A percentile compares a stretch with the other conserved stretches of the same genome.
phyloP scores from a whole-genome alignment of 2,329 filamentous ascomycete species.

The Alternaria longipes region DNA sequence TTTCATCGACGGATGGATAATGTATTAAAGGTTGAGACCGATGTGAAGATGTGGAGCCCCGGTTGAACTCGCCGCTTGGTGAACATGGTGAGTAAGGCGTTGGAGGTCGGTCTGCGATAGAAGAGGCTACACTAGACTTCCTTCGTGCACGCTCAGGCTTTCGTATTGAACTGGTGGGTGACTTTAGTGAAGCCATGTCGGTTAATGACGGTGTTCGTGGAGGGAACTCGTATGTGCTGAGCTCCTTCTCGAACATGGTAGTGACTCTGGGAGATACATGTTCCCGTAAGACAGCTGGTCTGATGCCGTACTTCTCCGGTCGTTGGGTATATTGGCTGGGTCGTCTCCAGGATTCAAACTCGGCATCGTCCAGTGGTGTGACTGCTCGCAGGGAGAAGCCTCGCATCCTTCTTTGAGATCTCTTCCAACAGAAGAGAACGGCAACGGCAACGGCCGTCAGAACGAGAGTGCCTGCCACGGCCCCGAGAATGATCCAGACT shows the following conservation, averaged over 20 bases:
- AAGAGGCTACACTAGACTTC: constrained; percentile 48
- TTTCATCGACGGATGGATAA: constrained; percentile 51
- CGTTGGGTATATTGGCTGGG: constrained; percentile 50
- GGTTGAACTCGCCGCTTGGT: constrained; percentile 38
- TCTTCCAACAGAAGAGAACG: constrained; percentile 45
- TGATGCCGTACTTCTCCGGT: constrained; percentile 48
- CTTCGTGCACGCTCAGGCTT: constrained; percentile 46
- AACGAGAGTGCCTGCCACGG: constrained; percentile 46
- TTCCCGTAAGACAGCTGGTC: constrained; percentile 39
- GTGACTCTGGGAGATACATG: constrained; percentile 38
- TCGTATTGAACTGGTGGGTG: constrained; percentile 41
- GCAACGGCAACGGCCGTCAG: constrained; percentile 38
- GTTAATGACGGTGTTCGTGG: constrained; percentile 42
- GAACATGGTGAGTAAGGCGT: constrained; percentile 52
- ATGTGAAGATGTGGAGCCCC: constrained; percentile 39
- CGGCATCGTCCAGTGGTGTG: constrained; percentile 52
- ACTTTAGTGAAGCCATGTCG: constrained; percentile 29
- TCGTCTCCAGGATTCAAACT: constrained; percentile 53
- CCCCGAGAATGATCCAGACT: constrained; percentile 51
- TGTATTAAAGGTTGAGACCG: constrained; percentile 46
- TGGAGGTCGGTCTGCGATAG: constrained; percentile 49
- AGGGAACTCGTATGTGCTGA: constrained; percentile 37
- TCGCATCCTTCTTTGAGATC: constrained; percentile 45
- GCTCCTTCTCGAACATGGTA: constrained; percentile 48
- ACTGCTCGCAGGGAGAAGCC: constrained; percentile 50